A percentile compares a stretch with the other conserved stretches of the same genome.
Conservation (phyloP, 2,329 filamentous ascomycete species). For the Periconia sp. region DNA sequence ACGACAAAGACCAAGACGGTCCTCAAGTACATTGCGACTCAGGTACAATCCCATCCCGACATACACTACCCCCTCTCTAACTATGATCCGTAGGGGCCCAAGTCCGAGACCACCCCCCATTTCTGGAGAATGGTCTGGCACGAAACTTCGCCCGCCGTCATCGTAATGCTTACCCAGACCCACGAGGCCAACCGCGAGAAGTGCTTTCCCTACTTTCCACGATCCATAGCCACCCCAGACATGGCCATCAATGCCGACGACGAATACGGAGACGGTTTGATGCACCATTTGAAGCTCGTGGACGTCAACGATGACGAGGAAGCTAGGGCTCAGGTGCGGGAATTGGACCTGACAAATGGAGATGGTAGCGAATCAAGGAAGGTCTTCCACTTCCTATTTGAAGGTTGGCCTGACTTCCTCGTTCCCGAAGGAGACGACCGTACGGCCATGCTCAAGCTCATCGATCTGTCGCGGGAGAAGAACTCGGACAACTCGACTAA, state of each 20-base stretch:
- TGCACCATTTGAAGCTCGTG: conserved; percentile 70
- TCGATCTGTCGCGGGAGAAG: conserved; percentile 69
- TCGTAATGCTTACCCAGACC: conserved; percentile 94
- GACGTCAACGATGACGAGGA: conserved; percentile 60
- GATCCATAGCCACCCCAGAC: conserved; percentile 44
- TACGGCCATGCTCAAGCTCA: conserved; percentile 70
- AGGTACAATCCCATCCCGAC: conserved; percentile 59
- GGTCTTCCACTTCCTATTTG: conserved; percentile 86
- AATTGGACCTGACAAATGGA: conserved; percentile 62
- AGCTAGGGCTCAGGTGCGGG: conserved; percentile 73
- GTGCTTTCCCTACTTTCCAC: conserved; percentile 87
- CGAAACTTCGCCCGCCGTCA: conserved; percentile 73
- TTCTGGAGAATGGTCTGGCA: conserved; percentile 97
- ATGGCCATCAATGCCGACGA: conserved; percentile 66
- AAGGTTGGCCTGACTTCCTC: conserved; percentile 87
- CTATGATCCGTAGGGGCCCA: conserved; percentile 70
- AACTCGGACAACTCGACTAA: conserved; percentile 58
- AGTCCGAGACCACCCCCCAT: conserved; percentile 74
- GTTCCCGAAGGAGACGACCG: conserved; percentile 75
- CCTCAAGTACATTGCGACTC: conserved; percentile 84
- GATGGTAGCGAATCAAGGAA: conserved; percentile 62
- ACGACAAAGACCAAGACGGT: conserved; percentile 47
- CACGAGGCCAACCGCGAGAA: conserved; percentile 80
- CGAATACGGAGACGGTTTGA: conserved; percentile 69
- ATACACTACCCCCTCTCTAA: neutral